phyloP scores from a whole-genome alignment of 352 stramenopile species.

The Phytopythium litorale region DNA sequence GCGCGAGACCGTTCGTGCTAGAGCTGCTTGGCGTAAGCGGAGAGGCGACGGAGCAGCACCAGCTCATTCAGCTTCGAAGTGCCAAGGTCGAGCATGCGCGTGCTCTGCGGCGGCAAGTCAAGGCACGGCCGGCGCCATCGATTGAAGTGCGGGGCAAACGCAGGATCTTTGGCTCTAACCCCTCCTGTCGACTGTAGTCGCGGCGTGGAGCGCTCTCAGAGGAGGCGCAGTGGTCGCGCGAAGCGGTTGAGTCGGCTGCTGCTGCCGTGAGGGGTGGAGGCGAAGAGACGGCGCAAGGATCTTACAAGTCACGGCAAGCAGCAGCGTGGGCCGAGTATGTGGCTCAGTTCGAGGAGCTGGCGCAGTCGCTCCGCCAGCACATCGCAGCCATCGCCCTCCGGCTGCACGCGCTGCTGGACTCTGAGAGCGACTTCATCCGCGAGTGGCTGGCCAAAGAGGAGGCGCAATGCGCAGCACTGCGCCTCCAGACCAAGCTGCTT shows the following conservation, averaged over 20 bases:
- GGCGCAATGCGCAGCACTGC: conserved; percentile 22
- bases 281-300: neutral
- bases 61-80: neutral
- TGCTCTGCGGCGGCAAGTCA: neutral
- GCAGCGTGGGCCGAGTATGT: conserved; percentile 12
- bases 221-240: neutral
- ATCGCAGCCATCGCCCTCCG: conserved; percentile 26
- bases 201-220: neutral
- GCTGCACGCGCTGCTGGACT: conserved; percentile 44
- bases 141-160: too few relatives aligned
- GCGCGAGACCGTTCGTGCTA: conserved; percentile 22
- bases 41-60: neutral
- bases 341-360: conserved; percentile 19
- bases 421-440: conserved; percentile 37
- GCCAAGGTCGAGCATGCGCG: neutral
- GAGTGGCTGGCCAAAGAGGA: conserved; percentile 27
- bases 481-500: conserved; percentile 28
- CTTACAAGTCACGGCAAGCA: neutral
- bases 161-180: neutral
- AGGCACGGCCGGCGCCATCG: neutral
- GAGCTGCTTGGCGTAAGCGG: conserved; percentile 12
- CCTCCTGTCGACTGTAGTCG: neutral
- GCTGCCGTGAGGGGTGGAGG: neutral
- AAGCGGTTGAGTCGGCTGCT: neutral
- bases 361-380: conserved; percentile 27